Conservation (phyloP, 768 basidiomycete genomes). For the Hypholoma fasciculare region DNA sequence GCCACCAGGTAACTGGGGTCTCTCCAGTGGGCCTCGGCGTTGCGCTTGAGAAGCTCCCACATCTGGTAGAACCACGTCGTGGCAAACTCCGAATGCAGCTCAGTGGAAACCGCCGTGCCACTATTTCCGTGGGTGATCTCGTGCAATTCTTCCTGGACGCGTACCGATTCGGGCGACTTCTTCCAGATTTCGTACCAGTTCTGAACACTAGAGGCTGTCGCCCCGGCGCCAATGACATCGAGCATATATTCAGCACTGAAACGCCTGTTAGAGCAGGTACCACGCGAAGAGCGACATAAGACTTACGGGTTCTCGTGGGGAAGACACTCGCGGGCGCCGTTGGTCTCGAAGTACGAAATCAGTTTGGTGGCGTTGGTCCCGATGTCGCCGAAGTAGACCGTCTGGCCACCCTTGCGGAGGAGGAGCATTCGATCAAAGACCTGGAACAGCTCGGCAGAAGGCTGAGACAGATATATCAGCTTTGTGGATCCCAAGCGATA, state of each 20-base stretch:
- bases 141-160: constrained; percentile 39
- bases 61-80: constrained; percentile 54
- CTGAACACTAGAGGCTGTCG: constrained; percentile 49
- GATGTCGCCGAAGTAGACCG: constrained; percentile 73
- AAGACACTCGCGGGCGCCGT: constrained; percentile 64
- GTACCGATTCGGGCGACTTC: constrained; percentile 44
- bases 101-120: constrained; percentile 34
- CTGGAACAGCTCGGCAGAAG: constrained; percentile 84
- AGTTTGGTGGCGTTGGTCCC: constrained; percentile 63
- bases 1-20: constrained; percentile 61
- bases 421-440: constrained; percentile 79
- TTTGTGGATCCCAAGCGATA: no score
- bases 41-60: constrained; percentile 42
- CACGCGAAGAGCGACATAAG: not conserved
- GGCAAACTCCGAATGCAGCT: constrained; percentile 46
- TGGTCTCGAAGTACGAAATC: constrained; percentile 72
- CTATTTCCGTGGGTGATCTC: constrained; percentile 50
- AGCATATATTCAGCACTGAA: constrained; percentile 63
- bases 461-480: constrained; percentile 33
- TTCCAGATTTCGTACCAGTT: constrained; percentile 67
- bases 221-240: constrained; percentile 75
- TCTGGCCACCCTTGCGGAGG: constrained; percentile 76
- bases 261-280: not conserved
- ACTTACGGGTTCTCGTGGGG: constrained; percentile 72
- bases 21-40: constrained; percentile 49